Evolutionary conservation across 768 basidiomycete species (phyloP), one percentile per base, ranked within the genome.

Genomic region (Podaxis carcinomalis): DNA sequence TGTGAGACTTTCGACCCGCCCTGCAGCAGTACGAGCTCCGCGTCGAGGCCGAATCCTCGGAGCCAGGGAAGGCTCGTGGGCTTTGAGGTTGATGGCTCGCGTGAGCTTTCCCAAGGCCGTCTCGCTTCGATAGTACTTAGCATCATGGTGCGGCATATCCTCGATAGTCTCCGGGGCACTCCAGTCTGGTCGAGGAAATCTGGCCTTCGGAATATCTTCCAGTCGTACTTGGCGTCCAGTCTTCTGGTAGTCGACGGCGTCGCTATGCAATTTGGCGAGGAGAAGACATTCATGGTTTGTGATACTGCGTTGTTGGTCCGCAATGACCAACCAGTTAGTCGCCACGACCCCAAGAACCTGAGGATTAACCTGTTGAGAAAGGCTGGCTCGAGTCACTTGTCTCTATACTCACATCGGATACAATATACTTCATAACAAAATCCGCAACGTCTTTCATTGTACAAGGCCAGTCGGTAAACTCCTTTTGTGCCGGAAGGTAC

Each of bases 341-440:
- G 85, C 81, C 21, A 88, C 78, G 27, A 86, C 75, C 9, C 87
- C 87, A 11, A 90, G 71, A 25, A 82, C 77, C 83, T 84, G 21
- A 23, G 59, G 51, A 55, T 23, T 19, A 19, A 19, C 6, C 40
- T 37, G 57, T 44, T 28, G n/a, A 37, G 7, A 37, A 58, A 23
- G 5, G n/a, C 9, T 6, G 36, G 23, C 32, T n/a, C 7, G 4
- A 39, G 50, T n/a, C 57, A 4, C 21, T 27, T 0, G 40, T 56
- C 11, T 51, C 21, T 28, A n/a, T 27, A 28, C 59, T 50, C 63
- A 85, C 83, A 64, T 90, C 86, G 49, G 80, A 85, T 66, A 75
- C 83, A 59, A 89, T 85, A 63, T 83, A 89, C 56, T 89, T 84
- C 51, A 83, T 77, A 3, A 90, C 78, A 65, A 89, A 90, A 47